These are phyloP conservation scores for Arachnomyces sp. DNA, from an alignment of 2,329 filamentous ascomycete species.

Conservation along the genomic window DNA sequence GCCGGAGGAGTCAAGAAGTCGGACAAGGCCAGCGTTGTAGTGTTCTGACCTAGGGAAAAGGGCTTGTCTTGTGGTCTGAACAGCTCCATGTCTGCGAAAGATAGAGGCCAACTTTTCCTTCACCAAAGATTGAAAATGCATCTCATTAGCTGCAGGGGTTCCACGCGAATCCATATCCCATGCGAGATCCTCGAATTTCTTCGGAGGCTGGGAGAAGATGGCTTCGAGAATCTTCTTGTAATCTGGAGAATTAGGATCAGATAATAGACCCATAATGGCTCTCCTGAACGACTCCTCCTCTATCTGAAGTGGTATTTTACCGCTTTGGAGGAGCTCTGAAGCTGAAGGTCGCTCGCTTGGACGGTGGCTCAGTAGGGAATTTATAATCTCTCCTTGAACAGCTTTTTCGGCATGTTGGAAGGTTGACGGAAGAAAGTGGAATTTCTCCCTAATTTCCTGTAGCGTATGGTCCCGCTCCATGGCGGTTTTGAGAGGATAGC, in stretches of 20 bases:
- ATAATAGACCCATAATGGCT: slow-evolving; percentile 64
- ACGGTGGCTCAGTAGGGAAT: slow-evolving; percentile 70
- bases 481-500: slow-evolving; percentile 51
- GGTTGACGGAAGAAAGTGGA: slow-evolving; percentile 61
- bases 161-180: slow-evolving; percentile 61
- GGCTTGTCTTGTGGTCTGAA: slow-evolving; percentile 65
- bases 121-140: slow-evolving; percentile 64
- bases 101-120: slow-evolving; percentile 67
- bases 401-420: slow-evolving; percentile 62
- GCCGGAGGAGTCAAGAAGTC: slow-evolving; percentile 72
- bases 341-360: slow-evolving; percentile 77
- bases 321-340: slow-evolving; percentile 71
- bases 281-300: slow-evolving; percentile 85
- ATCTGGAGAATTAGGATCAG: slow-evolving; percentile 75
- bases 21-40: slow-evolving; percentile 66
- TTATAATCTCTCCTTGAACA: slow-evolving; percentile 66
- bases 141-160: slow-evolving; percentile 40
- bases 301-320: slow-evolving; percentile 81
- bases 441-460: slow-evolving; percentile 57
- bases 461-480: slow-evolving; percentile 61
- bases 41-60: slow-evolving; percentile 76
- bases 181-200: slow-evolving; percentile 70
- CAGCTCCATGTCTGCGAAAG: slow-evolving; percentile 81
- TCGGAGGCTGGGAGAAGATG: slow-evolving; percentile 67
- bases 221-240: slow-evolving; percentile 84